Evolutionary conservation across 1,284 basidiomycete species (phyloP).

Genomic region (Puccinia polysora): DNA sequence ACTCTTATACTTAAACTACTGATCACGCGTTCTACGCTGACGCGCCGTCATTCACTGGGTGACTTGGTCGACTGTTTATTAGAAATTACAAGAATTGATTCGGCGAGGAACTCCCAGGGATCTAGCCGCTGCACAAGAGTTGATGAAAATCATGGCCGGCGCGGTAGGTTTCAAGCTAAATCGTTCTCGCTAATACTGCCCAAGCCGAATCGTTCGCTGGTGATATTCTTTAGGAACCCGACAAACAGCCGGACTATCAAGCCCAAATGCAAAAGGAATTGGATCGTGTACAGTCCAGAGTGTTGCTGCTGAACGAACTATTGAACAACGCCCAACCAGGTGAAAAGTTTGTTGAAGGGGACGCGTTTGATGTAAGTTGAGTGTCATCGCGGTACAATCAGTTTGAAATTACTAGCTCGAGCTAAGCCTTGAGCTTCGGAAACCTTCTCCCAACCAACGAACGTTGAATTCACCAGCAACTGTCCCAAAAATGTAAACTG

Average conservation of each 20-base stretch:
- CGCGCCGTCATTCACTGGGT: no score
- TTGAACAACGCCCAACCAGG: conserved; percentile 72
- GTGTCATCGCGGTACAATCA: conserved; percentile 1
- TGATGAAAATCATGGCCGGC: conserved; percentile 93
- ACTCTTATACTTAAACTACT: no score
- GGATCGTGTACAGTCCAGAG: conserved; percentile 89
- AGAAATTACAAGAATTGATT: conserved; percentile 95
- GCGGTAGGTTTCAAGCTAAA: conserved; percentile 58
- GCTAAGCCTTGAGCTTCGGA: background rate
- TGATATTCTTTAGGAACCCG: conserved; percentile 64
- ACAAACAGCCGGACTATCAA: conserved; percentile 86
- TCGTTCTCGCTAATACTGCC: background rate
- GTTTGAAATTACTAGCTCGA: conserved; percentile 10
- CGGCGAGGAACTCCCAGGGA: conserved; percentile 91
- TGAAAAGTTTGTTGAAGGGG: conserved; percentile 61
- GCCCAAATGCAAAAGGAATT: conserved; percentile 83
- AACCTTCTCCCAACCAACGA: no score
- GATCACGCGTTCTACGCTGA: no score
- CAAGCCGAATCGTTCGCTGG: no score
- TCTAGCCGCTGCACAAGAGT: conserved; percentile 88
- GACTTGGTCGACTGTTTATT: conserved; percentile 2
- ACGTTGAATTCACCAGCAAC: conserved; percentile 63
- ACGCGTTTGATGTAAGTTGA: conserved; percentile 77
- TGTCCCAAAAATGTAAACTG: conserved; percentile 71
- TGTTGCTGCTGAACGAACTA: conserved; percentile 91